phyloP scores from a whole-genome alignment of 2,329 filamentous ascomycete genomes.

The Exophiala mesophila region DNA sequence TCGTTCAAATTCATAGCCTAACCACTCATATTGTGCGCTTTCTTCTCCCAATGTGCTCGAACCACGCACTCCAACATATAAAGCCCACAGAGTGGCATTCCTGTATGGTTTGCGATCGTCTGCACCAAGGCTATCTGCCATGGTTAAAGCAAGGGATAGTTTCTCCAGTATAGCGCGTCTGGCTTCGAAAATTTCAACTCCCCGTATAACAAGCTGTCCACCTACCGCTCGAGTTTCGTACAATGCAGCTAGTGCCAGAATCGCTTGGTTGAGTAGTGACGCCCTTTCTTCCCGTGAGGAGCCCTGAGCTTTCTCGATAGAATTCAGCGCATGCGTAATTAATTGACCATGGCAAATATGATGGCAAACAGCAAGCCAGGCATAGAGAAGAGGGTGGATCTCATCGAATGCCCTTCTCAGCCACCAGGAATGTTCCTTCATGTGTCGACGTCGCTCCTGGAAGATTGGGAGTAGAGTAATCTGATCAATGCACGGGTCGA shows the following conservation, averaged over 20 bases:
- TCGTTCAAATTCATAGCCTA: not conserved
- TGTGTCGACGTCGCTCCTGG: not conserved
- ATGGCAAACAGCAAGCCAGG: not conserved
- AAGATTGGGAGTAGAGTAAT: not conserved
- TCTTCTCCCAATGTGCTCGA: not conserved
- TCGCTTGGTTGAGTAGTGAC: not conserved
- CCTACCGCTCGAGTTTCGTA: not conserved
- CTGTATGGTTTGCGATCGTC: not conserved
- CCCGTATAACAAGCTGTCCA: not conserved
- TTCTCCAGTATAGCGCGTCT: not conserved
- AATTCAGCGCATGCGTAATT: not conserved
- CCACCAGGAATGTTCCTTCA: not conserved
- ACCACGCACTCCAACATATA: not conserved
- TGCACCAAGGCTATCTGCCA: not conserved
- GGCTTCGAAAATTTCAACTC: not conserved
- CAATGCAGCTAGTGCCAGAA: not conserved
- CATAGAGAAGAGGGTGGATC: not conserved
- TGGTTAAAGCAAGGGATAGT: not conserved
- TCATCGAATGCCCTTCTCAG: not conserved
- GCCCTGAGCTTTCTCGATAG: not conserved
- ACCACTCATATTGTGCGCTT: not conserved
- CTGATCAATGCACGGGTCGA: not conserved
- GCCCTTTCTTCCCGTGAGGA: not conserved
- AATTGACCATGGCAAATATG: not conserved
- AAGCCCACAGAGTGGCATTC: not conserved